A percentile compares a stretch with the other conserved stretches of the same genome.
Evolutionary conservation across 768 basidiomycete species (phyloP).

Genomic region (Tubosaeta sp.): DNA sequence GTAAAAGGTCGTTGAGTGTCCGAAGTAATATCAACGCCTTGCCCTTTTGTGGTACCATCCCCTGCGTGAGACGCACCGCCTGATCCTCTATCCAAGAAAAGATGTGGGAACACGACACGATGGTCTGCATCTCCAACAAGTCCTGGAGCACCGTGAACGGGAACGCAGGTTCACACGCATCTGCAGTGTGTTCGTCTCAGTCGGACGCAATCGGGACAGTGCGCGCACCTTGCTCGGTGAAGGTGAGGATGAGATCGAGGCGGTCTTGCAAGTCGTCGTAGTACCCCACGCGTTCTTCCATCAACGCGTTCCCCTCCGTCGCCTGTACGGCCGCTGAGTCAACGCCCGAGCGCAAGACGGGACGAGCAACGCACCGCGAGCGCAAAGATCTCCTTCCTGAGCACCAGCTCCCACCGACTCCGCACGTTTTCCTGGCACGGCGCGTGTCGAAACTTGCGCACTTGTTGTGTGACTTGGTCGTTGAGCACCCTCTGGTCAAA

Average conservation of each 20-base stretch:
- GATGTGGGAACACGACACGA: slow-evolving; percentile 78
- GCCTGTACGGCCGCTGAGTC: slow-evolving; percentile 35
- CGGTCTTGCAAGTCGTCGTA: slow-evolving; percentile 56
- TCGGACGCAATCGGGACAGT: not conserved
- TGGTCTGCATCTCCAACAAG: slow-evolving; percentile 81
- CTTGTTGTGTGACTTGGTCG: slow-evolving; percentile 43
- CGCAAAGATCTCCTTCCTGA: slow-evolving; percentile 67
- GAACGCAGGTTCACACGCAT: slow-evolving; percentile 73
- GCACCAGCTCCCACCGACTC: slow-evolving; percentile 70
- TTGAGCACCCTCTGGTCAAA: slow-evolving; percentile 45
- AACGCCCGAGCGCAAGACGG: not conserved
- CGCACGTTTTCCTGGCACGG: slow-evolving; percentile 57
- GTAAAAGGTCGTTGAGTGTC: slow-evolving; percentile 81
- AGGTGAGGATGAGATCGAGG: slow-evolving; percentile 70
- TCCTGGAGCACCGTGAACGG: slow-evolving; percentile 76
- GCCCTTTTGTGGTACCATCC: slow-evolving; percentile 81
- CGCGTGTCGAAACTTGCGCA: slow-evolving; percentile 40
- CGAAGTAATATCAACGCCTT: slow-evolving; percentile 83
- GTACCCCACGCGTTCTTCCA: slow-evolving; percentile 49
- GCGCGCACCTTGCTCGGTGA: slow-evolving; percentile 69
- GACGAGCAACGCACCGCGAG: slow-evolving; percentile 53
- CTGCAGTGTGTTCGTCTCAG: slow-evolving; percentile 32
- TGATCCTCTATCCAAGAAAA: slow-evolving; percentile 86
- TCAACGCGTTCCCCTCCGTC: slow-evolving; percentile 64
- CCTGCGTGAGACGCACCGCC: slow-evolving; percentile 63